phyloP scores from a whole-genome alignment of 345 rosid species.

The Lepidium africanum region DNA sequence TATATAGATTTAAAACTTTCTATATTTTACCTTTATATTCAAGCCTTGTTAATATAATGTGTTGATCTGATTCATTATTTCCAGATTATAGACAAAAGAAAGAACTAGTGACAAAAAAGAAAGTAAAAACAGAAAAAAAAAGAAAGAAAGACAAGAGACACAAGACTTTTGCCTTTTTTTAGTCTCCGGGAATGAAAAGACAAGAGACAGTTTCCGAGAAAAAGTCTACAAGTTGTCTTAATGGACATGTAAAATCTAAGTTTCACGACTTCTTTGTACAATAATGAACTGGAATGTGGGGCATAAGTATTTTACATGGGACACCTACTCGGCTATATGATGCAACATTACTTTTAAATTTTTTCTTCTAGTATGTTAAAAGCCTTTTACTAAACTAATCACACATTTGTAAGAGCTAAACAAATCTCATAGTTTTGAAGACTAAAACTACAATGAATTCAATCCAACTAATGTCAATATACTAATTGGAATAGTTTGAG shows the following conservation, averaged over 20 bases:
- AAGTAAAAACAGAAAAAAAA: no score
- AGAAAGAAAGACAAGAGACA: neutral
- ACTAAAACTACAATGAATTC: neutral
- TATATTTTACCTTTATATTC: no score
- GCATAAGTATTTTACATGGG: neutral
- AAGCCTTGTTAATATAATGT: no score
- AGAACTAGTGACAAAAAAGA: no score
- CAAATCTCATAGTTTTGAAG: neutral
- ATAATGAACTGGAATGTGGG: neutral
- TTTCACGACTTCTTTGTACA: neutral
- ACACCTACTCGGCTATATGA: neutral
- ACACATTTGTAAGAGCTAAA: neutral
- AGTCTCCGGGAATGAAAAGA: conserved; percentile 9
- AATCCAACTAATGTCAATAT: neutral
- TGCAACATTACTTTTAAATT: neutral
- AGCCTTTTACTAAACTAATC: neutral
- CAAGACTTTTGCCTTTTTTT: conserved; percentile 2
- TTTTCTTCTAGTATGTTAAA: no score
- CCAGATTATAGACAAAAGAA: neutral
- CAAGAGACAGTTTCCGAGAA: conserved; percentile 9
- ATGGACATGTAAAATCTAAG: neutral
- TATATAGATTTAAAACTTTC: no score
- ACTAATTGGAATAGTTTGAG: neutral
- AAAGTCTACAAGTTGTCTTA: neutral
- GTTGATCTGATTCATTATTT: neutral